Percentiles rank a stretch among this genome's conserved stretches.
These are phyloP conservation scores for Curvularia hawaiiensis DNA, from an alignment of 2,329 filamentous ascomycete genomes.

Conservation along the genomic window DNA sequence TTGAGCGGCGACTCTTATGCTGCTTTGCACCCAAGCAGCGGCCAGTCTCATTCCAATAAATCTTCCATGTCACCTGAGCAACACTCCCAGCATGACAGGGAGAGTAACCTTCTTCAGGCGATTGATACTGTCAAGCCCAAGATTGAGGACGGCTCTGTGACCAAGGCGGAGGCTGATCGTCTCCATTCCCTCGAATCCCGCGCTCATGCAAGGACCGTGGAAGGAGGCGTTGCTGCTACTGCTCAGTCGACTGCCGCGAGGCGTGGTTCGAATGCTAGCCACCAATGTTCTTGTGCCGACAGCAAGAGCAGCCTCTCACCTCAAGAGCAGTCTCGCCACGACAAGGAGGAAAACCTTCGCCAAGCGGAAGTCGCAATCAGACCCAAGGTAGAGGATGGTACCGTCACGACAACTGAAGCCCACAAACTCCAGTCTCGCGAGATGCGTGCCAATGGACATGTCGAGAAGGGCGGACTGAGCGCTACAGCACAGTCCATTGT, in stretches of 20 bases:
- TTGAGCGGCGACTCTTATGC: conserved; percentile 18
- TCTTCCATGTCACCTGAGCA: conserved; percentile 24
- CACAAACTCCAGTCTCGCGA: conserved; percentile 39
- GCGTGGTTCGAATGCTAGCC: not conserved
- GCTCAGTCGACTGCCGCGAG: conserved; percentile 22
- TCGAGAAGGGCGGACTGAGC: conserved; percentile 34
- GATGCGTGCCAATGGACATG: conserved; percentile 26
- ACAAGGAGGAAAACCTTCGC: conserved; percentile 34
- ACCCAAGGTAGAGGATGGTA: conserved; percentile 41
- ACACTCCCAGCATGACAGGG: conserved; percentile 39
- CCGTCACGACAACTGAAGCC: conserved; percentile 42
- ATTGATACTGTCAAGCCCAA: conserved; percentile 38
- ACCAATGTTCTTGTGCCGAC: conserved; percentile 12
- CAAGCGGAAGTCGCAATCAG: conserved; percentile 30
- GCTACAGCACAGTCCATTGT: conserved; percentile 31
- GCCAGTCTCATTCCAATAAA: conserved; percentile 18
- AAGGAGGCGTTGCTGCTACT: conserved; percentile 38
- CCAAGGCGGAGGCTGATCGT: conserved; percentile 40
- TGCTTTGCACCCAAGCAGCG: not conserved
- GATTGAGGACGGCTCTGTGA: conserved; percentile 42
- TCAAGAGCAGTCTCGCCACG: conserved; percentile 34
- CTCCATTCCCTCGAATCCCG: conserved; percentile 39
- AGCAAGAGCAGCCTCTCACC: conserved; percentile 20
- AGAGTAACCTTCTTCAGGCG: conserved; percentile 38
- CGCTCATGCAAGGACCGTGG: conserved; percentile 19